Conservation (phyloP, 352 stramenopile species). For the Albugo laibachii region DNA sequence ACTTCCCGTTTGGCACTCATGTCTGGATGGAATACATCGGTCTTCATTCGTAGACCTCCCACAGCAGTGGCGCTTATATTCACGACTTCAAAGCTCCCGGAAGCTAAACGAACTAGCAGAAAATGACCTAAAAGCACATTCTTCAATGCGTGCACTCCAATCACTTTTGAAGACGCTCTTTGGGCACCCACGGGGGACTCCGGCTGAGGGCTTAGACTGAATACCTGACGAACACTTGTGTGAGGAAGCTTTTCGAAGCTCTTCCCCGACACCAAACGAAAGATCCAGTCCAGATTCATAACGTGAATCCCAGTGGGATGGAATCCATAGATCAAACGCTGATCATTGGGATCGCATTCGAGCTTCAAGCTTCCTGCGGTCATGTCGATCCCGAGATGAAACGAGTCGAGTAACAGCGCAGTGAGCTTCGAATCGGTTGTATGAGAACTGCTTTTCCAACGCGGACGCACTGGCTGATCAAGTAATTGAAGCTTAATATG, state of each 20-base stretch:
- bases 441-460: conserved; percentile 24
- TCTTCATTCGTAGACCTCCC: no score
- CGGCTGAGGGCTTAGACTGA: conserved; percentile 33
- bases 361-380: conserved; percentile 39
- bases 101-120: conserved; percentile 46
- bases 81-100: conserved; percentile 51
- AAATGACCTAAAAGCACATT: conserved; percentile 61
- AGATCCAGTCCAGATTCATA: conserved; percentile 55
- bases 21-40: conserved; percentile 12
- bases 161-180: conserved; percentile 7
- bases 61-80: conserved; percentile 47
- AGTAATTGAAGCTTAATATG: conserved; percentile 57
- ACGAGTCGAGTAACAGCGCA: conserved; percentile 42
- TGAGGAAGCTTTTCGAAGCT: conserved; percentile 35
- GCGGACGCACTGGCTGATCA: conserved; percentile 30
- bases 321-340: conserved; percentile 44
- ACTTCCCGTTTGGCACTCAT: conserved; percentile 12
- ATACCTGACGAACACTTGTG: conserved; percentile 52
- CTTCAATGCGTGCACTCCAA: conserved; percentile 44
- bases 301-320: conserved; percentile 64
- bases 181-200: conserved; percentile 11
- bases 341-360: conserved; percentile 23
- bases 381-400: conserved; percentile 53
- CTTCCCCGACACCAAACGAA: conserved; percentile 29
- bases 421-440: conserved; percentile 8